phyloP scores from a whole-genome alignment of 1,139 yeast species.

The Yamadazyma diddensiae region DNA sequence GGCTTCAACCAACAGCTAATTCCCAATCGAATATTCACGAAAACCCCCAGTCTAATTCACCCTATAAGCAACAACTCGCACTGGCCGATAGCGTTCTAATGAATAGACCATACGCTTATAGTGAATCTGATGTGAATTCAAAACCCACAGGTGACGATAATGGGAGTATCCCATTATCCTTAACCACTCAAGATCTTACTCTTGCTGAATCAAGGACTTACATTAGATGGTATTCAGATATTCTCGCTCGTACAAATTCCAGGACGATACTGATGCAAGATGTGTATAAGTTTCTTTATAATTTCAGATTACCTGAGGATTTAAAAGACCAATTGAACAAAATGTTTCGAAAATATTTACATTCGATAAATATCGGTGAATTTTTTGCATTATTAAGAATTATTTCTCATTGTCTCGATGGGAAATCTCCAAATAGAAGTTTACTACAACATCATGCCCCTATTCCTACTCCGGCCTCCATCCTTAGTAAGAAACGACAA shows the following conservation, averaged over 20 bases:
- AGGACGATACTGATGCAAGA: slow-evolving; percentile 59
- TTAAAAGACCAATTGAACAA: slow-evolving; percentile 44
- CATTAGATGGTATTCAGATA: slow-evolving; percentile 74
- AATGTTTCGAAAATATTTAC: slow-evolving; percentile 49
- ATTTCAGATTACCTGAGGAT: slow-evolving; percentile 50
- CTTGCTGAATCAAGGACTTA: slow-evolving; percentile 68
- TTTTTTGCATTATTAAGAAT: slow-evolving; percentile 70
- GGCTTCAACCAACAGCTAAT: slow-evolving; percentile 3
- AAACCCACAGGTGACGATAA: background rate
- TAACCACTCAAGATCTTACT: slow-evolving; percentile 60
- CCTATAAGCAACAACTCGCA: slow-evolving; percentile 4
- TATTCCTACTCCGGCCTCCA: slow-evolving; percentile 67
- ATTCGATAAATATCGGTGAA: slow-evolving; percentile 66
- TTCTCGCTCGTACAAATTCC: slow-evolving; percentile 54
- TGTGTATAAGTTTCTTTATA: slow-evolving; percentile 59
- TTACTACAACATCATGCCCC: slow-evolving; percentile 53
- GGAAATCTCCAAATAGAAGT: slow-evolving; percentile 47
- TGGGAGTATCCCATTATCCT: slow-evolving; percentile 52
- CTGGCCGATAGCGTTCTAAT: slow-evolving; percentile 14
- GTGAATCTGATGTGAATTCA: slow-evolving; percentile 1
- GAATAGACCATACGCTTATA: background rate
- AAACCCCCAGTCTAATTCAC: background rate
- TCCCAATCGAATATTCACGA: slow-evolving; percentile 1
- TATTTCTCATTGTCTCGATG: slow-evolving; percentile 54
- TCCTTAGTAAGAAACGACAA: slow-evolving; percentile 53